These are phyloP conservation scores for Coleophoma cylindrospora DNA, from an alignment of 2,329 filamentous ascomycete genomes.

Conservation along the genomic window DNA sequence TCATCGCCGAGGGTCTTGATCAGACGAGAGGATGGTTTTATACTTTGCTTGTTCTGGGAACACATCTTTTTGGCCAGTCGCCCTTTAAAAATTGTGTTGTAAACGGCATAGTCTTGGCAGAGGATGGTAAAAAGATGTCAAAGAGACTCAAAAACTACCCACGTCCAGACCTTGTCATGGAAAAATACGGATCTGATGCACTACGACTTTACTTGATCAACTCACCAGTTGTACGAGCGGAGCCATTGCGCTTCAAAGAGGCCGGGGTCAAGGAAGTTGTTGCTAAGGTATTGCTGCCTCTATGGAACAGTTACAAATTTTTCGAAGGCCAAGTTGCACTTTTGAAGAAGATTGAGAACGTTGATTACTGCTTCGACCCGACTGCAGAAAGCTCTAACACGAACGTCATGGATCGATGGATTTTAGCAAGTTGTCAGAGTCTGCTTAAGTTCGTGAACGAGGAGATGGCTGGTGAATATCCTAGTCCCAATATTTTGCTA, in stretches of 20 bases:
- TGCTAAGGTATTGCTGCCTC: conserved; percentile 79
- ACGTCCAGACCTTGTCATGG: conserved; percentile 76
- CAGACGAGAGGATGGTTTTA: conserved; percentile 98
- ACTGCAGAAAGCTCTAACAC: conserved; percentile 69
- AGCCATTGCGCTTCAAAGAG: conserved; percentile 89
- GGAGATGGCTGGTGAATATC: conserved; percentile 72
- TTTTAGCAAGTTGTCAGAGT: conserved; percentile 87
- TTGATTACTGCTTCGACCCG: conserved; percentile 76
- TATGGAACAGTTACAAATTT: conserved; percentile 98
- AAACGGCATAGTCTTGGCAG: conserved; percentile 88
- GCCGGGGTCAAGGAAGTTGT: conserved; percentile 91
- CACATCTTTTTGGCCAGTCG: conserved; percentile 76
- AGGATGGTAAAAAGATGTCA: conserved; percentile 98
- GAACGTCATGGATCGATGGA: conserved; percentile 97
- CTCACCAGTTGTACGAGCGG: conserved; percentile 87
- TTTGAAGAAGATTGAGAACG: conserved; percentile 76
- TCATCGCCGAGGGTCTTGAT: conserved; percentile 89
- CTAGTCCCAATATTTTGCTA: background rate
- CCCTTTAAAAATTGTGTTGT: conserved; percentile 97
- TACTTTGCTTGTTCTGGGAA: conserved; percentile 82
- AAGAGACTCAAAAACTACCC: conserved; percentile 97
- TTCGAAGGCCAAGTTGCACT: conserved; percentile 84
- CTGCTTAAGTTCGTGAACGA: conserved; percentile 86
- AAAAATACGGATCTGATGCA: conserved; percentile 86
- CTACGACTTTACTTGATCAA: conserved; percentile 95